phyloP scores from a whole-genome alignment of 2,329 filamentous ascomycete genomes.

The Diatrype stigma region DNA sequence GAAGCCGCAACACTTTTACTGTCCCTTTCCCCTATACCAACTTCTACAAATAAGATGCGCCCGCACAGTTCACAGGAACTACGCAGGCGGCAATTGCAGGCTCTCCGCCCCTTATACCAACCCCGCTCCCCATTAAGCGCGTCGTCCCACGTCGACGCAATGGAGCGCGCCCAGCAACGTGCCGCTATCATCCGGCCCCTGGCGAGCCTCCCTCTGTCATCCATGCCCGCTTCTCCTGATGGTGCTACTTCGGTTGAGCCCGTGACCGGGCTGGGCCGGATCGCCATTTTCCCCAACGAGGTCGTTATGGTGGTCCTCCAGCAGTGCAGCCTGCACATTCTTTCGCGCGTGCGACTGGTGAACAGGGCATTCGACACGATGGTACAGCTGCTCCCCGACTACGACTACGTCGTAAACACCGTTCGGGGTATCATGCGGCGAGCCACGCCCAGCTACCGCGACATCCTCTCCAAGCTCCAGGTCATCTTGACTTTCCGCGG shows the following conservation, averaged over 20 bases:
- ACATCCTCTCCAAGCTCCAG: constrained; percentile 11
- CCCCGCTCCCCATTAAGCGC: neutral
- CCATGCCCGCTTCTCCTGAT: neutral
- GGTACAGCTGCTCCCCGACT: constrained; percentile 6
- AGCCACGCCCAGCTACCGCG: constrained; percentile 9
- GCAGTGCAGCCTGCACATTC: constrained; percentile 14
- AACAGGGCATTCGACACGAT: constrained; percentile 9
- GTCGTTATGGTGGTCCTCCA: constrained; percentile 13
- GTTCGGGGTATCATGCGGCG: constrained; percentile 10
- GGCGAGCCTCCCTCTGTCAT: neutral
- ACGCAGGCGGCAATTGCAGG: no score
- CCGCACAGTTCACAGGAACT: no score
- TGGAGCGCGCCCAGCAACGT: neutral
- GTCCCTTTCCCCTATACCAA: no score
- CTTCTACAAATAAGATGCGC: no score
- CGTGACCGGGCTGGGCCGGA: constrained; percentile 9
- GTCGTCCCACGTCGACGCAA: neutral
- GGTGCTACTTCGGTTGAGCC: constrained; percentile 1
- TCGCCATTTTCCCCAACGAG: constrained; percentile 16
- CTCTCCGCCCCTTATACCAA: no score
- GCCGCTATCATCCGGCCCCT: constrained; percentile 9
- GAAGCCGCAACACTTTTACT: no score
- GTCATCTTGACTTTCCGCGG: constrained; percentile 12
- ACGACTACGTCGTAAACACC: constrained; percentile 9
- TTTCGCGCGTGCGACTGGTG: constrained; percentile 13